Base-by-base conservation (phyloP, 805 yeast genomes). In the Nakazawaea peltata region DNA sequence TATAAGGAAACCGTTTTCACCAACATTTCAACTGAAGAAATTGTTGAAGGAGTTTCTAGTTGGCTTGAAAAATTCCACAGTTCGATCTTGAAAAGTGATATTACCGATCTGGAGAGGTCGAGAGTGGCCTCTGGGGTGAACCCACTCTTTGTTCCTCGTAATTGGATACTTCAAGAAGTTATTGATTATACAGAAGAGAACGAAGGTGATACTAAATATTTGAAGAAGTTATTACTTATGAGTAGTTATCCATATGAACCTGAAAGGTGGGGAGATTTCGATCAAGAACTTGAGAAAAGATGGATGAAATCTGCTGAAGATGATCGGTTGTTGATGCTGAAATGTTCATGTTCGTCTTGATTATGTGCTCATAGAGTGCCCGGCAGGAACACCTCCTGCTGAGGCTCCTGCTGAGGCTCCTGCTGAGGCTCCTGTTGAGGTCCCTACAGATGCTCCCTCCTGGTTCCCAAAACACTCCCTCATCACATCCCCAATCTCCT, bases 161-260 rank as follows among this genome's bases (percentile, higher is more conserved):
- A 77, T 43, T 85, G 94, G 87, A 78, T 88, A 34, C 63, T 92
- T 36, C 85, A 86, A 36, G 88, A 87, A 41, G 95, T 86, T 1
- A 78, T 84, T 30, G 67, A 71, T 19, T 58, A 61, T 30, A 67
- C 77, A 0, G 63, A 68, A 25, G 82, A 75, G 2, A 61, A 67
- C 19, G 56, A 59, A 28, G 62, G 63, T n/a, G 77, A 76, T 49
- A 49, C 65, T 10, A 59, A 64, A 1, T 59, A 71, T 28, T 60
- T 87, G 41, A 50, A 72, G 21, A 82, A 82, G 45, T 61, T 87
- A 10, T 66, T 77, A 39, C 61, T 65, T 35, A 84, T 90, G 95
- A 62, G 82, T 10, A 62, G 75, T 21, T 60, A 80, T 48, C 97
- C 98, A 0, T 88, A 71, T 53, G 80, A 81, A 43, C 60, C 60